Conservation (phyloP, 1,284 basidiomycete genomes). For the Leccinum brunneo-olivaceum region DNA sequence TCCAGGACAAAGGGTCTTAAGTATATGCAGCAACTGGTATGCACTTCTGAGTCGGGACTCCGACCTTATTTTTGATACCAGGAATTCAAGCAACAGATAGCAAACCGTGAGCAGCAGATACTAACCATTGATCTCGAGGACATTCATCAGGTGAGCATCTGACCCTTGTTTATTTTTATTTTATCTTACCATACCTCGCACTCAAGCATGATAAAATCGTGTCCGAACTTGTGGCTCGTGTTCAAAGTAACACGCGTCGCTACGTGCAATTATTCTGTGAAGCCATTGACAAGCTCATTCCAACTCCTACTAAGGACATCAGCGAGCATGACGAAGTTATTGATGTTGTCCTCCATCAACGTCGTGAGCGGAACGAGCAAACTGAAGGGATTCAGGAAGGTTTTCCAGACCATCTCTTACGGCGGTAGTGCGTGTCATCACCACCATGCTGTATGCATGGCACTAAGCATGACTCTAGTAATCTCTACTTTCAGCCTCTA, state of each 20-base stretch:
- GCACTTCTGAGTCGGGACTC: constrained; percentile 28
- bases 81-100: constrained; percentile 71
- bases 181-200: background rate
- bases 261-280: constrained; percentile 90
- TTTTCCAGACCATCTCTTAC: constrained; percentile 86
- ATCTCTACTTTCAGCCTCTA: constrained; percentile 89
- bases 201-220: constrained; percentile 60
- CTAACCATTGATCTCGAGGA: constrained; percentile 81
- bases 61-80: constrained; percentile 26
- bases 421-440: constrained; percentile 78
- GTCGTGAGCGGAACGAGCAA: constrained; percentile 80
- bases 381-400: constrained; percentile 61
- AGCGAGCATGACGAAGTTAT: constrained; percentile 87
- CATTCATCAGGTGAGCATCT: constrained; percentile 50
- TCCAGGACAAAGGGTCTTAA: constrained; percentile 50
- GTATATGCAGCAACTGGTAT: constrained; percentile 87
- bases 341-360: constrained; percentile 91
- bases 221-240: constrained; percentile 65
- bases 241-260: constrained; percentile 81
- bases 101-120: constrained; percentile 88
- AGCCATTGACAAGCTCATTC: constrained; percentile 85
- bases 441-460: background rate
- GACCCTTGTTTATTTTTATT: constrained; percentile 1
- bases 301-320: constrained; percentile 82
- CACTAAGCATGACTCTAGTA: constrained; percentile 45